Evolutionary conservation across 176 grass and related monocot genomes (phyloP), one percentile per base, ranked within the genome.

Genomic region (Leersia perrieri): DNA sequence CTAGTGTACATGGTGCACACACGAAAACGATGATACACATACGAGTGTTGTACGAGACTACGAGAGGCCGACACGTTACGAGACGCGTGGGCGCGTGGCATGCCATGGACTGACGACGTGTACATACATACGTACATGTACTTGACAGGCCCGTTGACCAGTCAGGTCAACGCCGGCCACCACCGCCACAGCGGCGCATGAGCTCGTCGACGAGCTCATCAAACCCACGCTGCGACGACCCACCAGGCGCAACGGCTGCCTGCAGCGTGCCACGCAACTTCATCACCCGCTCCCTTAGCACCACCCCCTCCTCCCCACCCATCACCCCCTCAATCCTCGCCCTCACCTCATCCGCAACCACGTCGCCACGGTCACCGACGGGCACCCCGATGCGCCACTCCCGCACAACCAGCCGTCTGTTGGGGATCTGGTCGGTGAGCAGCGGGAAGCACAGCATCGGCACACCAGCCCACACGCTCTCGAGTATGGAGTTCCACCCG

Each of bases 371-470:
- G 40, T 87, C 86, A 14, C 91, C 94, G n/a, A 93, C 5, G 7
- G 73, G 30, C n/a, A 85, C 63, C 3, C 90, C 94, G 23, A 87
- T 88, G 32, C 66, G 26, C 84, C 88, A 89, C 29, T 97, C 91
- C 26, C 71, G 33, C 49, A 4, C 80, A 62, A 93, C 75, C 45
- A 97, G 41, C 7, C 88, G 81, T 6, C 76, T 49, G 73, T 97
- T 97, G 28, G 90, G 91, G 62, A 86, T 16, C 69, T 97, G 94
- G 38, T 97, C 94, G 31, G 80, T 85, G 57, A 93, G 76, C 49
- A 93, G 74, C 25, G 91, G 94, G 84, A 97, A 97, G 58, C 94
- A 93, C 0, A 93, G 60, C 94, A 97, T 85, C 28, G 90, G 91
- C 5, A 93, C 83, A 3, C 83, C 86, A 1, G 80, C 87, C 94